phyloP scores from a whole-genome alignment of 2,329 filamentous ascomycete genomes.

The Pleomassaria siparia region DNA sequence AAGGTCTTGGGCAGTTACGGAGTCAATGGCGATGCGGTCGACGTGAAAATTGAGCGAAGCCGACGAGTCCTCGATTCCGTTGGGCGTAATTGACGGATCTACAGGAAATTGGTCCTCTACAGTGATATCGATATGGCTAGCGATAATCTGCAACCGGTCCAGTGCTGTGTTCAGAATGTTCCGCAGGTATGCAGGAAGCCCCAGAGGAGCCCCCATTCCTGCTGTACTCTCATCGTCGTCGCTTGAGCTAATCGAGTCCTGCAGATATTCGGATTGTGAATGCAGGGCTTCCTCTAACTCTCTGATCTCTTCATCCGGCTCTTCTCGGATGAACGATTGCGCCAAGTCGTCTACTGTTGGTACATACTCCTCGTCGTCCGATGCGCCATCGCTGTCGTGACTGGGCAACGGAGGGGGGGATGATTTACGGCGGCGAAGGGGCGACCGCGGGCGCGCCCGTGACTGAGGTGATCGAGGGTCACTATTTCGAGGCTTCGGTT shows the following conservation, averaged over 20 bases:
- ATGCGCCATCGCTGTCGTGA: conserved; percentile 19
- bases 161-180: conserved; percentile 73
- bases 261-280: conserved; percentile 63
- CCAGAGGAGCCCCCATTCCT: conserved; percentile 71
- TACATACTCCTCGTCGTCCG: conserved; percentile 46
- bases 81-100: conserved; percentile 56
- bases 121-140: conserved; percentile 66
- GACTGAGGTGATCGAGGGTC: conserved; percentile 5
- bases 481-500: conserved; percentile 7
- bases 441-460: conserved; percentile 8
- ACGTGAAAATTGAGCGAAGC: conserved; percentile 68
- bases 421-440: conserved; percentile 7
- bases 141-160: conserved; percentile 68
- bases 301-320: conserved; percentile 65
- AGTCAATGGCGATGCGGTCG: conserved; percentile 66
- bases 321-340: conserved; percentile 74
- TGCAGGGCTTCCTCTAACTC: conserved; percentile 70
- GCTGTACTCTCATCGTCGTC: conserved; percentile 63
- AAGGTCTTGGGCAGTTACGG: conserved; percentile 47
- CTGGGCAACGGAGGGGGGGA: conserved; percentile 15
- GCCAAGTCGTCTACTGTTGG: conserved; percentile 74
- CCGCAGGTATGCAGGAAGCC: conserved; percentile 69
- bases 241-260: conserved; percentile 60
- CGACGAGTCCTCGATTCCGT: conserved; percentile 49
- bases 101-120: conserved; percentile 57